A percentile compares a stretch with the other conserved stretches of the same genome.
phyloP scores from a whole-genome alignment of 371 early-diverging fungal species.

The Amoeboaphelidium occidentale region DNA sequence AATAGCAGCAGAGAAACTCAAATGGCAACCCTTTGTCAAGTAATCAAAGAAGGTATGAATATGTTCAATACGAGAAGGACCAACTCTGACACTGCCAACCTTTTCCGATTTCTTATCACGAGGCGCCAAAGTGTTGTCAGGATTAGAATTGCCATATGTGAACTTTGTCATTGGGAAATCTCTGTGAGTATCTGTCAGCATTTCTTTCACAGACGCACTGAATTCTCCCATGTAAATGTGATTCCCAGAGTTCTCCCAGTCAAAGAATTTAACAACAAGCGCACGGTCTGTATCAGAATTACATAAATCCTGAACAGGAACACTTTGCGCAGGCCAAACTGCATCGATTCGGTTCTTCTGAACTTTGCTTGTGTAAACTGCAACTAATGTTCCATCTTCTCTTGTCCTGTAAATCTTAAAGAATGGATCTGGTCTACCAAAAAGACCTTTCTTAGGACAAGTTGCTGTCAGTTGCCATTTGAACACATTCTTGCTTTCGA shows the following conservation, averaged over 20 bases:
- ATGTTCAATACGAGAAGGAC: neutral
- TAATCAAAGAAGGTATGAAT: slow-evolving; percentile 20
- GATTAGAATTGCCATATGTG: neutral
- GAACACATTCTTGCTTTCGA: slow-evolving; percentile 4
- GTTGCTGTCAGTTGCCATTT: neutral
- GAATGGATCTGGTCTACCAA: slow-evolving; percentile 11
- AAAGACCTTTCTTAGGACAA: slow-evolving; percentile 10
- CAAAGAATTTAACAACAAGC: slow-evolving; percentile 5
- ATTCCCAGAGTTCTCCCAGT: slow-evolving; percentile 6
- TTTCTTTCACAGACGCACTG: neutral
- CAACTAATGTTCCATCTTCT: neutral
- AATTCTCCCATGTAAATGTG: slow-evolving; percentile 10
- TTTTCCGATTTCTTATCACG: slow-evolving; percentile 2
- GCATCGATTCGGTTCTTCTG: slow-evolving; percentile 10
- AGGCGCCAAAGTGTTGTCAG: neutral
- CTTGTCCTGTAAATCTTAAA: slow-evolving; percentile 2
- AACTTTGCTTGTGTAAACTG: slow-evolving; percentile 5
- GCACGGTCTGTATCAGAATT: slow-evolving; percentile 6
- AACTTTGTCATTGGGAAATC: slow-evolving; percentile 2
- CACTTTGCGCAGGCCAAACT: slow-evolving; percentile 1
- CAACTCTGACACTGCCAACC: slow-evolving; percentile 2
- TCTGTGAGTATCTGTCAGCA: neutral
- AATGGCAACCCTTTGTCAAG: slow-evolving; percentile 17
- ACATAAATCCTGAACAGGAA: slow-evolving; percentile 3
- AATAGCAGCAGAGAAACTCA: slow-evolving; percentile 19